These are phyloP conservation scores for Cornus florida DNA, from an alignment of 148 eudicot species.

Conservation along the genomic window DNA sequence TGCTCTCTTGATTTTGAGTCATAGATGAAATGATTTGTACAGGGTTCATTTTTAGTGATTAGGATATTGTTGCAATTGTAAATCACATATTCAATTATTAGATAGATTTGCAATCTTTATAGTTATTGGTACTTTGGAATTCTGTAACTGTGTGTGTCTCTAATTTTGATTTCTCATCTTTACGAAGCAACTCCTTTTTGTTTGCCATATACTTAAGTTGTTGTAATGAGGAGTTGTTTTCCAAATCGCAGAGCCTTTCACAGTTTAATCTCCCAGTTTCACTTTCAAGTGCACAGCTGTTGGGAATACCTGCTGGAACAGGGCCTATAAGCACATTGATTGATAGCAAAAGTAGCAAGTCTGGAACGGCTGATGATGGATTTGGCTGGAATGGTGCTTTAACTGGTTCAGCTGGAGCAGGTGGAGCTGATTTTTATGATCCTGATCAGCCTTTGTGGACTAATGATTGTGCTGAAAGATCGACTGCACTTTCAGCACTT, in stretches of 20 bases:
- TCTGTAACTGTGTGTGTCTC: background rate
- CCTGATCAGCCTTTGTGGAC: slow-evolving; percentile 97
- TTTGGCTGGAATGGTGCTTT: slow-evolving; percentile 44
- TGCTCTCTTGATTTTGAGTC: background rate
- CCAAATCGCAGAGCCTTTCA: slow-evolving; percentile 79
- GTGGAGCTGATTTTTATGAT: slow-evolving; percentile 87
- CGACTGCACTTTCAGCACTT: slow-evolving; percentile 43
- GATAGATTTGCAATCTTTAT: background rate
- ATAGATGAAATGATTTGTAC: slow-evolving; percentile 2
- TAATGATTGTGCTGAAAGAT: slow-evolving; percentile 55
- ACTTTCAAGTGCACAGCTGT: slow-evolving; percentile 65
- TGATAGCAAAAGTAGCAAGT: slow-evolving; percentile 50
- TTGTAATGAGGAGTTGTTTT: slow-evolving; percentile 2
- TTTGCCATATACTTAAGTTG: background rate
- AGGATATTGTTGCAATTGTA: background rate
- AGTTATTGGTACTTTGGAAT: background rate
- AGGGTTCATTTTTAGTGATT: background rate
- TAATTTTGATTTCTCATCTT: background rate
- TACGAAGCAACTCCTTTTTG: background rate
- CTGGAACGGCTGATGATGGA: slow-evolving; percentile 43
- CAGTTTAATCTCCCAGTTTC: slow-evolving; percentile 96
- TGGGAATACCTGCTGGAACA: slow-evolving; percentile 59
- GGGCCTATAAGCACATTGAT: slow-evolving; percentile 49
- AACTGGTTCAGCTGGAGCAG: slow-evolving; percentile 33
- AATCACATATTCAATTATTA: background rate